Conservation (phyloP, 768 basidiomycete genomes). For the Trichaptum fuscoviolaceum region DNA sequence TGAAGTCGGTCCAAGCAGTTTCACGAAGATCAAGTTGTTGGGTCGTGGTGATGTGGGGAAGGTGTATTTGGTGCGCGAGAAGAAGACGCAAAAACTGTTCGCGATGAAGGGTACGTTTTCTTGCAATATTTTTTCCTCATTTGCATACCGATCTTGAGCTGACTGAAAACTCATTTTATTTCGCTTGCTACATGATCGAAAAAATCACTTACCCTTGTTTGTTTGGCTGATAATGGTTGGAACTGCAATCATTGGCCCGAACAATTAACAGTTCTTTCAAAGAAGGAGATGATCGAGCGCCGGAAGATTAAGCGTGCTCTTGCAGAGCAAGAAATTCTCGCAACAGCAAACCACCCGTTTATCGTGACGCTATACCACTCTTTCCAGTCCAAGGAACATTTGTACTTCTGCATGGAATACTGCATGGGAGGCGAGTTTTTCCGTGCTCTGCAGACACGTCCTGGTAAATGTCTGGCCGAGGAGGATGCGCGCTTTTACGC, state of each 20-base stretch:
- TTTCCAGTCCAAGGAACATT: slow-evolving; percentile 96
- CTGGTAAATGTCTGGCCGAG: slow-evolving; percentile 94
- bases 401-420: slow-evolving; percentile 99
- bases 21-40: slow-evolving; percentile 95
- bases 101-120: slow-evolving; percentile 92
- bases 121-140: slow-evolving; percentile 13
- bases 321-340: slow-evolving; percentile 98
- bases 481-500: slow-evolving; percentile 97
- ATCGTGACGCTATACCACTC: slow-evolving; percentile 99
- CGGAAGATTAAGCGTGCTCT: slow-evolving; percentile 99
- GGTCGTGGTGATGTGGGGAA: slow-evolving; percentile 98
- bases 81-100: slow-evolving; percentile 93
- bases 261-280: slow-evolving; percentile 71
- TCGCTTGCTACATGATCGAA: slow-evolving; percentile 12
- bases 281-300: slow-evolving; percentile 99
- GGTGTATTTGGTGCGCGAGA: slow-evolving; percentile 96
- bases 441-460: slow-evolving; percentile 91
- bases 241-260: neutral
- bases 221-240: neutral
- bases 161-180: neutral
- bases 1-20: slow-evolving; percentile 91
- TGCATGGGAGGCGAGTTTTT: slow-evolving; percentile 99
- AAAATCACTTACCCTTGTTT: neutral
- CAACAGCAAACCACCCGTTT: slow-evolving; percentile 98
- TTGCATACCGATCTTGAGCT: slow-evolving; percentile 10